Base-by-base conservation (phyloP, 441 rosid species). In the Croton laevigatus region DNA sequence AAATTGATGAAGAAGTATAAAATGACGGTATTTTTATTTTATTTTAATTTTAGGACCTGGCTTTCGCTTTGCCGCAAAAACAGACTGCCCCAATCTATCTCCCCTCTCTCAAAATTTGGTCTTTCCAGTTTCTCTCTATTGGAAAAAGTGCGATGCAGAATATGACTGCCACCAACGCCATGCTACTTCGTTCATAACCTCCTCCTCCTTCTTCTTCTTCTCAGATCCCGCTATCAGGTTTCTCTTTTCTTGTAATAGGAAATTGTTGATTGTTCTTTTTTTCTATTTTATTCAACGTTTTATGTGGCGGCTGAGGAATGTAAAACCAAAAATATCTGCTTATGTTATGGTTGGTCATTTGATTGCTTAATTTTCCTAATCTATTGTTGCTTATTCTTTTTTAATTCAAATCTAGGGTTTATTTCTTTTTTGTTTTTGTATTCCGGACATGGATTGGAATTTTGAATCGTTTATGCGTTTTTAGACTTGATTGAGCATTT, bases 141-240 rank as follows among this genome's bases (percentile, higher is more conserved):
- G 8, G 19, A 58, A 23, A 32, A 61, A 54, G 54, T 2, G 71
- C 54, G 38, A 59, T 51, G 70, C 69, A 45, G 69, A 52, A 69
- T 71, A 45, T 70, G 71, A 78, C 61, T 77, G 46, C 82, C 83
- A 65, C 71, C 82, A 74, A 73, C 79, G 75, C 76, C 71, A 37
- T 51, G 40, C 6, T 52, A 6, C 59, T 55, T 22, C 59, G 4
- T 38, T 20, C 48, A 53, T 51, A 49, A 34, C 59, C 68, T 69
- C 16, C 64, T 57, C 49, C 62, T 67, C 23, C 51, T 59, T 54
- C 74, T 65, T 48, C 69, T n/a, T n/a, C n/a, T 55, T 49, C 74
- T 66, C 55, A 42, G 82, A 78, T 79, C 83, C 72, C 68, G 67
- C 70, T 65, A 69, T 76, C 78, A 79, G 86, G 90, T 82, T 70